These are phyloP conservation scores for Letharia lupina DNA, from an alignment of 495 filamentous ascomycete genomes.

Conservation along the genomic window DNA sequence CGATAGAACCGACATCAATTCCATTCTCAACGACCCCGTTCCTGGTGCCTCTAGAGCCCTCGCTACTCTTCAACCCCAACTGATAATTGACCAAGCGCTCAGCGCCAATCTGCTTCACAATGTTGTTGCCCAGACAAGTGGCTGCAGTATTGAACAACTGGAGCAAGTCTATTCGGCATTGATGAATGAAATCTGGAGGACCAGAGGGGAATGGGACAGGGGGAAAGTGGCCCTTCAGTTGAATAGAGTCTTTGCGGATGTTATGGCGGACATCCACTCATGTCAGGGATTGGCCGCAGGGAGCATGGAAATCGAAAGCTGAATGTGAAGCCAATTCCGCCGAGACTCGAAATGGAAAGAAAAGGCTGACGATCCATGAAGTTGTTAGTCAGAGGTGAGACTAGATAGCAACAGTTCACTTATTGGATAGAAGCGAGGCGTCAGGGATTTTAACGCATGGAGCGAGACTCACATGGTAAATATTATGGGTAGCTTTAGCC, in stretches of 20 bases:
- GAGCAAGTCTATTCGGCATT: conserved; percentile 86
- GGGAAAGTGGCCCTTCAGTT: conserved; percentile 56
- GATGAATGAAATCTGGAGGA: conserved; percentile 82
- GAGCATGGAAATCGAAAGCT: conserved; percentile 22
- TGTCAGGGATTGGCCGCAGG: conserved; percentile 48
- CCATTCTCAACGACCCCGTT: conserved; percentile 41
- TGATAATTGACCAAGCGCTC: conserved; percentile 50
- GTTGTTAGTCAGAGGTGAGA: neutral
- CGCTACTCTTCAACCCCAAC: conserved; percentile 23
- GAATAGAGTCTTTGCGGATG: conserved; percentile 63
- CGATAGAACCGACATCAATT: conserved; percentile 34
- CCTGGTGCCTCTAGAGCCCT: conserved; percentile 24
- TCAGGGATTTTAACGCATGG: neutral
- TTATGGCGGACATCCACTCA: conserved; percentile 69
- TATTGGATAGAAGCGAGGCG: conserved; percentile 5
- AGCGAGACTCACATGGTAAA: neutral
- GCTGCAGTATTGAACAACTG: conserved; percentile 83
- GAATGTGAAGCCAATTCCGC: neutral
- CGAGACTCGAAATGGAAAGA: too few species aligned
- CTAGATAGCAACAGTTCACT: neutral
- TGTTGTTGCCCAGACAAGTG: conserved; percentile 58
- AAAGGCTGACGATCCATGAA: neutral
- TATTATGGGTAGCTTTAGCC: neutral
- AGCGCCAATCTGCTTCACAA: conserved; percentile 48
- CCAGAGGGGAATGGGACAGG: conserved; percentile 71